Percentiles rank a stretch among this genome's conserved stretches.
phyloP scores from a whole-genome alignment of 2,329 filamentous ascomycete genomes.

The Westerdykella aurantiaca region DNA sequence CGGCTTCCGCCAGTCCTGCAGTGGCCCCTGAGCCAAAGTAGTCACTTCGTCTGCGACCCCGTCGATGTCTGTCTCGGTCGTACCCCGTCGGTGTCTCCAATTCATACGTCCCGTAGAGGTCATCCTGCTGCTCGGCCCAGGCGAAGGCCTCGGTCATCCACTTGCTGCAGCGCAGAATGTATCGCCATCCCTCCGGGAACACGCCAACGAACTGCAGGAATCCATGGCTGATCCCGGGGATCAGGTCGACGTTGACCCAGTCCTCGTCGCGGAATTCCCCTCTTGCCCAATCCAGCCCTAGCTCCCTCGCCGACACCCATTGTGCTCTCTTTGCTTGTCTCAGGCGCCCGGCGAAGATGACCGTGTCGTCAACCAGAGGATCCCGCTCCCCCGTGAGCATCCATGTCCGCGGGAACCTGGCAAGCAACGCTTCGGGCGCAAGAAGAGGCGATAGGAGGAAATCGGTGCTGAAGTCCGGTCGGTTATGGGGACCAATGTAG shows the following conservation, averaged over 20 bases:
- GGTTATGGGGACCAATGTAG: slow-evolving; percentile 89
- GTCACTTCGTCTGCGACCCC: slow-evolving; percentile 65
- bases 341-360: slow-evolving; percentile 89
- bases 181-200: slow-evolving; percentile 85
- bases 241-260: slow-evolving; percentile 72
- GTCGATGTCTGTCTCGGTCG: slow-evolving; percentile 2
- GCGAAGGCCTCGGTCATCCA: slow-evolving; percentile 80
- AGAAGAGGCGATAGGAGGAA: slow-evolving; percentile 86
- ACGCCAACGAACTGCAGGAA: slow-evolving; percentile 87
- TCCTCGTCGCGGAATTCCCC: slow-evolving; percentile 65
- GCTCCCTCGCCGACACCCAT: slow-evolving; percentile 51
- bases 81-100: slow-evolving; percentile 8
- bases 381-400: slow-evolving; percentile 93
- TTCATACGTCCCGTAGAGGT: slow-evolving; percentile 8
- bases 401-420: slow-evolving; percentile 87
- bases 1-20: slow-evolving; percentile 74
- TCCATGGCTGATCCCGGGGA: slow-evolving; percentile 87
- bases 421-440: slow-evolving; percentile 76
- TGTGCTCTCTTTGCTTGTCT: slow-evolving; percentile 65
- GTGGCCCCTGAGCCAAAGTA: slow-evolving; percentile 59
- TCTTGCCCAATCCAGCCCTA: slow-evolving; percentile 48
- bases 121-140: slow-evolving; percentile 39
- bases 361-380: slow-evolving; percentile 91
- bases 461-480: slow-evolving; percentile 87
- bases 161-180: slow-evolving; percentile 68